These are phyloP conservation scores for Botrytis porri DNA, from an alignment of 2,329 filamentous ascomycete genomes.

Conservation along the genomic window DNA sequence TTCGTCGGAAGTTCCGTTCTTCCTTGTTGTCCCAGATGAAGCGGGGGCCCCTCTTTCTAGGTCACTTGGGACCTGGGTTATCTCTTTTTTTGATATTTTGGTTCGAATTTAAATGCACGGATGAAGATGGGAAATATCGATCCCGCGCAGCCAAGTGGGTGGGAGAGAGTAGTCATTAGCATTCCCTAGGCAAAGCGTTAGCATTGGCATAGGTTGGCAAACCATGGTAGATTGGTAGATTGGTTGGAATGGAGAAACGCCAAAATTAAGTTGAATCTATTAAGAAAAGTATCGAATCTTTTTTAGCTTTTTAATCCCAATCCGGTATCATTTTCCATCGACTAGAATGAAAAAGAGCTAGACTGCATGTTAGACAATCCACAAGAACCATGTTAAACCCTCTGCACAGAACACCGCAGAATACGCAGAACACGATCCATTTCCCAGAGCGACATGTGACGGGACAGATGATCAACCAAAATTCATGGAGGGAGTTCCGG, in stretches of 20 bases:
- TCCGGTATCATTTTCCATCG: neutral
- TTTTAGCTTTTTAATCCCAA: neutral
- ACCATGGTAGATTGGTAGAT: neutral
- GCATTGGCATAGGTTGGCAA: neutral
- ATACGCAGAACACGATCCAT: constrained; percentile 3
- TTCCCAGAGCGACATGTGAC: constrained; percentile 14
- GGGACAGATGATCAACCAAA: neutral
- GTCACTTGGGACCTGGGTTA: constrained; percentile 5
- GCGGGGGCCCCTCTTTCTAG: constrained; percentile 8
- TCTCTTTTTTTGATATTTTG: neutral
- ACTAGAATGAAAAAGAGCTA: neutral
- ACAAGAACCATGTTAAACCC: neutral
- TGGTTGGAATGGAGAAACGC: neutral
- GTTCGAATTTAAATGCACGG: neutral
- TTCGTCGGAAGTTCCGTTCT: constrained; percentile 5
- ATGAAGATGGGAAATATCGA: constrained; percentile 5
- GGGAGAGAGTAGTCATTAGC: neutral
- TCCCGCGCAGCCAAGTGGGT: constrained; percentile 7
- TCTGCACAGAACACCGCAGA: neutral
- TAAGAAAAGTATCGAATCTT: neutral
- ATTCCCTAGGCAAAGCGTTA: neutral
- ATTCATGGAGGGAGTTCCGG: neutral
- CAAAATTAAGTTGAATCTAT: neutral
- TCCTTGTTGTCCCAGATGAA: neutral
- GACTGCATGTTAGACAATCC: neutral